These are phyloP conservation scores for Pezicula neosporulosa DNA, from an alignment of 2,329 filamentous ascomycete species.

Conservation along the genomic window DNA sequence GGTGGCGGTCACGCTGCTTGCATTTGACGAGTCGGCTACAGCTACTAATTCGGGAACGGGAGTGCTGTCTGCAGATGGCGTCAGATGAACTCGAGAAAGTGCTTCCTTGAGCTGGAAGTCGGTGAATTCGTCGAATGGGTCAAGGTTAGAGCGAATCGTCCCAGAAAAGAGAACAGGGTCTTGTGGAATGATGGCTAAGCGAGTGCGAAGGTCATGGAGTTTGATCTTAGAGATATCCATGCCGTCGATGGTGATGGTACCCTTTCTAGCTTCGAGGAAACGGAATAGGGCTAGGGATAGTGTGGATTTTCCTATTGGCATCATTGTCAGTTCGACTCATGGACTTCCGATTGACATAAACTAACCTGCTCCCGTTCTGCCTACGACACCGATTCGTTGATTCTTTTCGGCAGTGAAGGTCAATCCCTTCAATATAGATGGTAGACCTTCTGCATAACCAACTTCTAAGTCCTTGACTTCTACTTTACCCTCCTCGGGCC, in stretches of 20 bases:
- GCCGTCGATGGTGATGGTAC: conserved; percentile 24
- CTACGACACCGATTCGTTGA: conserved; percentile 39
- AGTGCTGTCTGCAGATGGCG: conserved; percentile 32
- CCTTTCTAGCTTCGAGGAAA: conserved; percentile 34
- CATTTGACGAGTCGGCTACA: not conserved
- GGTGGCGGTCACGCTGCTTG: not conserved
- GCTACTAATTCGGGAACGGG: not conserved
- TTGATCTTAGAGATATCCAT: conserved; percentile 27
- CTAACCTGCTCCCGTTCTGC: conserved; percentile 24
- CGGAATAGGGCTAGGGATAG: conserved; percentile 21
- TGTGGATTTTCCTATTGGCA: conserved; percentile 20
- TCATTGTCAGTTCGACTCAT: conserved; percentile 8
- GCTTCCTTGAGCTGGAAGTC: conserved; percentile 84
- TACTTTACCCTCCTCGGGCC: conserved; percentile 70
- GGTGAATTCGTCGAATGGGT: conserved; percentile 81
- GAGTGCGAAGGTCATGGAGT: conserved; percentile 23
- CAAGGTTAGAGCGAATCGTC: conserved; percentile 84
- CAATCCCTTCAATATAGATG: conserved; percentile 65
- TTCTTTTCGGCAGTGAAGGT: conserved; percentile 62
- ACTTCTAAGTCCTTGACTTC: conserved; percentile 70
- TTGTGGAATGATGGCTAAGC: conserved; percentile 29
- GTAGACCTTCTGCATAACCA: conserved; percentile 66
- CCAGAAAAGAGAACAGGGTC: conserved; percentile 83
- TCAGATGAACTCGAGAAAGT: conserved; percentile 83
- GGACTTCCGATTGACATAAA: conserved; percentile 8